Conservation (phyloP, 768 basidiomycete genomes). For the Crucibulum laeve region DNA sequence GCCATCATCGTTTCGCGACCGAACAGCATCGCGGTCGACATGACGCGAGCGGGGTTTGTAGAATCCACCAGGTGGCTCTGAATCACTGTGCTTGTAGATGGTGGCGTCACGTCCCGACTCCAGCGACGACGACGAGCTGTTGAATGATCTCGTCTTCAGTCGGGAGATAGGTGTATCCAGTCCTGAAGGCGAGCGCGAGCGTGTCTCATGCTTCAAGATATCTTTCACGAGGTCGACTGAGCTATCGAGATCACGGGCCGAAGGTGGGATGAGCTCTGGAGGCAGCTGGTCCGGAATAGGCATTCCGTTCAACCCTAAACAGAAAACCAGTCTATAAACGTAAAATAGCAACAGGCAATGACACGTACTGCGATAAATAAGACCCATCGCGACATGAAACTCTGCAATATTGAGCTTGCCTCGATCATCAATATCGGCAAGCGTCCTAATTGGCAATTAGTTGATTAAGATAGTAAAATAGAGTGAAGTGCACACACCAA, state of each 20-base stretch:
- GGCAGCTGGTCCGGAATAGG: conserved; percentile 86
- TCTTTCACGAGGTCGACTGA: conserved; percentile 89
- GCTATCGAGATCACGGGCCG: conserved; percentile 80
- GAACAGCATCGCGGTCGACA: conserved; percentile 78
- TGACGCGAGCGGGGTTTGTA: conserved; percentile 84
- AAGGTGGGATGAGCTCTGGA: conserved; percentile 86
- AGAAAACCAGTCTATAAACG: conserved; percentile 2
- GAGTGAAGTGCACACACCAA: conserved; percentile 50
- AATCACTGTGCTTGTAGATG: conserved; percentile 81
- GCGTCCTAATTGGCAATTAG: conserved; percentile 51
- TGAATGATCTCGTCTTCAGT: conserved; percentile 71
- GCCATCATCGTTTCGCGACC: conserved; percentile 67
- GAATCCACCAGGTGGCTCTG: conserved; percentile 52
- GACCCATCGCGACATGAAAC: conserved; percentile 97
- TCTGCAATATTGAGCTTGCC: conserved; percentile 95
- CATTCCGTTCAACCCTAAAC: conserved; percentile 84
- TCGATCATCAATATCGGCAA: conserved; percentile 90
- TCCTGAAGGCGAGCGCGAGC: conserved; percentile 58
- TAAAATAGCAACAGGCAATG: background rate
- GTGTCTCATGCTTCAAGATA: conserved; percentile 82
- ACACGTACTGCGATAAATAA: conserved; percentile 90
- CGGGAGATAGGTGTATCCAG: conserved; percentile 53
- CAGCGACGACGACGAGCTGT: conserved; percentile 41
- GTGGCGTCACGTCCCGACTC: conserved; percentile 80
- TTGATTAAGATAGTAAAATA: background rate